phyloP scores from a whole-genome alignment of 345 rosid genomes.

The Garcia nutans region DNA sequence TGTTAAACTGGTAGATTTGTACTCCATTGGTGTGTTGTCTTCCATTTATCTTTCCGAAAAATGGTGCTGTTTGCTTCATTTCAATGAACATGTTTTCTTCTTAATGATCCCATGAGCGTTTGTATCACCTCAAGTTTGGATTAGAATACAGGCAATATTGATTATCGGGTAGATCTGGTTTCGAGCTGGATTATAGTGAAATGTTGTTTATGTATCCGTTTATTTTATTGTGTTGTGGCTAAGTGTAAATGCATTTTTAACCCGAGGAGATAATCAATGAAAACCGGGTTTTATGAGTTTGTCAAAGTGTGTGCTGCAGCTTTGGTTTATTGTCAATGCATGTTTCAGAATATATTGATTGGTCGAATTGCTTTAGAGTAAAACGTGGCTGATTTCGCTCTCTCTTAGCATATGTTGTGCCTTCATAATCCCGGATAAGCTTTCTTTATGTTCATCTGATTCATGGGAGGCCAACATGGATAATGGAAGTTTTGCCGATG shows the following conservation, averaged over 20 bases:
- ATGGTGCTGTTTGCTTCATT: not conserved
- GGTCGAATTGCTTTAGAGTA: not conserved
- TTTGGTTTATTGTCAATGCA: not conserved
- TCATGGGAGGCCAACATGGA: constrained; percentile 44
- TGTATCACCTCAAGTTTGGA: not conserved
- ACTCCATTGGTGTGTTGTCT: not conserved
- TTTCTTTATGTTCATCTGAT: constrained; percentile 37
- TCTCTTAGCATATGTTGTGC: not conserved
- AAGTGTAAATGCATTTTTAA: not conserved
- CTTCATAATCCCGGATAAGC: constrained; percentile 43
- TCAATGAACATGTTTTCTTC: not conserved
- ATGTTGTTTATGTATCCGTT: not conserved
- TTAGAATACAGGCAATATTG: not conserved
- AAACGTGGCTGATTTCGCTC: not conserved
- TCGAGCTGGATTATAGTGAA: not conserved
- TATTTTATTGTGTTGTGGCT: constrained; percentile 2
- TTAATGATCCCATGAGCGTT: not conserved
- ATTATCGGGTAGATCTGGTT: constrained; percentile 3
- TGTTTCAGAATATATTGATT: not conserved
- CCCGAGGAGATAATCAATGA: not conserved
- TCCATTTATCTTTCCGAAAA: not conserved
- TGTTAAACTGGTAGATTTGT: not conserved
- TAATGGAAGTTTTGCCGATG: constrained; percentile 37
- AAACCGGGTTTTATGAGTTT: not conserved
- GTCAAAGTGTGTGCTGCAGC: not conserved